Evolutionary conservation across 345 rosid species (phyloP).

Genomic region (Isatis tinctoria): DNA sequence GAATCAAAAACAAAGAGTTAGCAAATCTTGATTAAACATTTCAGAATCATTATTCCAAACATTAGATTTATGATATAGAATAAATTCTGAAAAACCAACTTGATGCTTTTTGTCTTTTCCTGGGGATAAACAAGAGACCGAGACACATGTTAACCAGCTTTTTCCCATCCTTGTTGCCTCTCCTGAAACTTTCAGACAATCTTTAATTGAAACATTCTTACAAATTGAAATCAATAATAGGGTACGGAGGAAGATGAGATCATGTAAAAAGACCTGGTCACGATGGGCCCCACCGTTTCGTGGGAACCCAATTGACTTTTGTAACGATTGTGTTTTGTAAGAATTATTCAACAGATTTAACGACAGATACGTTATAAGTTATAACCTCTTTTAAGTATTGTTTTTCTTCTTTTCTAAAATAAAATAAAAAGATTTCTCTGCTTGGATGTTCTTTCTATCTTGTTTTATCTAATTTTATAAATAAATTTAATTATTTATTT

Average conservation of each 20-base stretch:
- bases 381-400: slow-evolving; percentile 4
- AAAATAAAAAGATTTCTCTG: neutral
- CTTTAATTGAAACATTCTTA: slow-evolving; percentile 12
- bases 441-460: slow-evolving; percentile 5
- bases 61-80: neutral
- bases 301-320: slow-evolving; percentile 34
- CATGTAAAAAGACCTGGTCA: slow-evolving; percentile 19
- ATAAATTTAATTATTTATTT: neutral
- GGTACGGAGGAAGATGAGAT: neutral
- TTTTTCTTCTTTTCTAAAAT: neutral
- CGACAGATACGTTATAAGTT: slow-evolving; percentile 13
- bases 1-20: slow-evolving; percentile 8
- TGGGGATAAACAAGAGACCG: slow-evolving; percentile 19
- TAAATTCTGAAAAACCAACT: slow-evolving; percentile 13
- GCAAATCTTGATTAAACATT: neutral
- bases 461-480: neutral
- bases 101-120: slow-evolving; percentile 25
- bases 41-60: neutral
- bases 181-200: slow-evolving; percentile 22
- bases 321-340: slow-evolving; percentile 21
- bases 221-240: neutral
- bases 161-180: slow-evolving; percentile 18
- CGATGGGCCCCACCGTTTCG: slow-evolving; percentile 30
- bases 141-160: slow-evolving; percentile 23
- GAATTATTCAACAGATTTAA: slow-evolving; percentile 30